phyloP scores from a whole-genome alignment of 768 basidiomycete genomes.

The Calocera viscosa region DNA sequence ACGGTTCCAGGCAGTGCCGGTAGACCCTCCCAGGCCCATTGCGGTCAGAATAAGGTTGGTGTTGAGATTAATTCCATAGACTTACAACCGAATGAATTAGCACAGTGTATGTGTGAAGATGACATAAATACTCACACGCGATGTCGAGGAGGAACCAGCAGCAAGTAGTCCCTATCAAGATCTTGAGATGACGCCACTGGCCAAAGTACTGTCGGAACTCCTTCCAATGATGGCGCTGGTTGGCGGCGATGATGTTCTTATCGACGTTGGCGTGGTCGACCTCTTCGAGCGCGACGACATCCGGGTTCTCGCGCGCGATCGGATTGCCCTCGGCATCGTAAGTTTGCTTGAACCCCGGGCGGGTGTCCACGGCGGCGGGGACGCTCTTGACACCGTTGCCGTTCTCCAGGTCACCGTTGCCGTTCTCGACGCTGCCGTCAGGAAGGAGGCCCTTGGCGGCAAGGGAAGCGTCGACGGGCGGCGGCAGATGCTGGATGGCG shows the following conservation, averaged over 20 bases:
- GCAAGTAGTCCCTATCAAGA: conserved; percentile 51
- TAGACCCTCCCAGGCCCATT: conserved; percentile 52
- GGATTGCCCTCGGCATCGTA: conserved; percentile 4
- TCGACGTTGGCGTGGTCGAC: neutral
- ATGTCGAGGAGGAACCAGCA: conserved; percentile 72
- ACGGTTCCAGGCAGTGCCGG: conserved; percentile 47
- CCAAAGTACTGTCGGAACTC: conserved; percentile 59
- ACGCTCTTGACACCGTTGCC: neutral
- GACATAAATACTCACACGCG: conserved; percentile 24
- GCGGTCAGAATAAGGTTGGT: conserved; percentile 56
- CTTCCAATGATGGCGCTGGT: conserved; percentile 15
- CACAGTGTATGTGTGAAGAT: too few species aligned
- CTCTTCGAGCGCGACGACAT: neutral
- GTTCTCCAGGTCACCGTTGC: neutral
- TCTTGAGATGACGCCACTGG: conserved; percentile 56
- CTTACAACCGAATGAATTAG: too few species aligned
- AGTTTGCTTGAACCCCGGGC: neutral
- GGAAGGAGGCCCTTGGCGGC: conserved; percentile 8
- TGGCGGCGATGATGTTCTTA: neutral
- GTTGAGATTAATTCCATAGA: conserved; percentile 53
- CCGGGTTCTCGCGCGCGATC: neutral
- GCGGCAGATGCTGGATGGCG: conserved; percentile 24
- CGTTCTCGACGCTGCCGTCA: neutral
- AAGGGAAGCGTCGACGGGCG: conserved; percentile 21
- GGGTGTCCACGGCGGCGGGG: too few species aligned